Evolutionary conservation across 2,329 filamentous ascomycete species (phyloP).

Genomic region (Dichotomopilus funicola): DNA sequence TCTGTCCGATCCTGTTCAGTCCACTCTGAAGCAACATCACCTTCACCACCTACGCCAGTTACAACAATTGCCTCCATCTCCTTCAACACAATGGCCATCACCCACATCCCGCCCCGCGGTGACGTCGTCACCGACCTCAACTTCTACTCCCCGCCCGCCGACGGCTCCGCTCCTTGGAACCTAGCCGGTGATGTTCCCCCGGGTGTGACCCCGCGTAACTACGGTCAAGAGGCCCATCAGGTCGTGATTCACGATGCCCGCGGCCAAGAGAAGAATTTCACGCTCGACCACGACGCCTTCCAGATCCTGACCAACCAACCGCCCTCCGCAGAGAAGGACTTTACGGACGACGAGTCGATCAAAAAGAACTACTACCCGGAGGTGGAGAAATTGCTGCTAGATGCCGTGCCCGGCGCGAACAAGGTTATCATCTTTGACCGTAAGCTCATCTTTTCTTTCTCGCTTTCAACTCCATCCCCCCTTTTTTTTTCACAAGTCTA

Average conservation of each 20-base stretch:
- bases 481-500: background rate
- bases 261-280: slow-evolving; percentile 49
- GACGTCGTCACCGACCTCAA: slow-evolving; percentile 55
- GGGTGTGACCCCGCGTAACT: slow-evolving; percentile 61
- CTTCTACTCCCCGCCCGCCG: slow-evolving; percentile 57
- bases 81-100: slow-evolving; percentile 34
- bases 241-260: slow-evolving; percentile 67
- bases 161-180: slow-evolving; percentile 56
- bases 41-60: background rate
- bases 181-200: slow-evolving; percentile 58
- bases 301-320: slow-evolving; percentile 53
- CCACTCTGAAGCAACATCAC: background rate
- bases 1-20: too few species aligned
- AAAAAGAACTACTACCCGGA: slow-evolving; percentile 74
- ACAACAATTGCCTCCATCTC: slow-evolving; percentile 15
- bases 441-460: background rate
- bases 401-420: slow-evolving; percentile 58
- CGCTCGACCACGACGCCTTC: slow-evolving; percentile 54
- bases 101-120: slow-evolving; percentile 45
- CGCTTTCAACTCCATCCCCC: background rate
- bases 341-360: slow-evolving; percentile 64
- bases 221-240: slow-evolving; percentile 40
- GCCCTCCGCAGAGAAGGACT: slow-evolving; percentile 47
- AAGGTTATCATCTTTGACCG: slow-evolving; percentile 72
- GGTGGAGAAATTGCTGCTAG: slow-evolving; percentile 64